These are phyloP conservation scores for Vaccinium corymbosum DNA, from an alignment of 148 eudicot species.

Conservation along the genomic window DNA sequence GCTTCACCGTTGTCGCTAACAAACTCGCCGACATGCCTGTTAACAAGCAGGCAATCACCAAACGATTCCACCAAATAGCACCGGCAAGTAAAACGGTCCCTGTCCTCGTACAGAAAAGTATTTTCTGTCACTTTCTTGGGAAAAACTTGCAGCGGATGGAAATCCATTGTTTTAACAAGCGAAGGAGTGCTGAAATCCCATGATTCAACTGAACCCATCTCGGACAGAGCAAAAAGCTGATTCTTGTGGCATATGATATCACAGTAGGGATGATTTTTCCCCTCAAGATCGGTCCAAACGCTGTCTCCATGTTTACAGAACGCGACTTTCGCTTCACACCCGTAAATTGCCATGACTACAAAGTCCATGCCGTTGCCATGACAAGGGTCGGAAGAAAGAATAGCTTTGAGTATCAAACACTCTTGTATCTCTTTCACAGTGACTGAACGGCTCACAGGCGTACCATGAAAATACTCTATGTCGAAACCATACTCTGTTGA, in stretches of 20 bases:
- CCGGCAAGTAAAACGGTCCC: neutral
- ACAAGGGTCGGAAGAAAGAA: neutral
- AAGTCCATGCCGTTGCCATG: neutral
- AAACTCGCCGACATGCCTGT: conserved; percentile 2
- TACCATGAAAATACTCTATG: neutral
- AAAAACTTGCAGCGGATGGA: neutral
- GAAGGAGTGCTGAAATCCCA: neutral
- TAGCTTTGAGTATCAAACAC: neutral
- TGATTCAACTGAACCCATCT: neutral
- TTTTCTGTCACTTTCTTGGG: neutral
- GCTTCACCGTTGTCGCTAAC: neutral
- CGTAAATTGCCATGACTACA: neutral
- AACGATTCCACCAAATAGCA: neutral
- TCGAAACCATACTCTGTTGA: neutral
- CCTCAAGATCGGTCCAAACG: neutral
- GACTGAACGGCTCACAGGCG: neutral
- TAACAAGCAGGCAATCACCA: neutral
- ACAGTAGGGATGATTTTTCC: neutral
- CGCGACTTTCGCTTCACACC: neutral
- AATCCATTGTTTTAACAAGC: too few species aligned
- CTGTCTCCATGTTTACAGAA: neutral
- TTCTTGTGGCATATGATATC: neutral
- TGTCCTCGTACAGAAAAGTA: neutral
- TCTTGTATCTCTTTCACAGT: neutral
- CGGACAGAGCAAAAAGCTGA: neutral